Conservation (phyloP, 768 basidiomycete species). For the Mycena galericulata region DNA sequence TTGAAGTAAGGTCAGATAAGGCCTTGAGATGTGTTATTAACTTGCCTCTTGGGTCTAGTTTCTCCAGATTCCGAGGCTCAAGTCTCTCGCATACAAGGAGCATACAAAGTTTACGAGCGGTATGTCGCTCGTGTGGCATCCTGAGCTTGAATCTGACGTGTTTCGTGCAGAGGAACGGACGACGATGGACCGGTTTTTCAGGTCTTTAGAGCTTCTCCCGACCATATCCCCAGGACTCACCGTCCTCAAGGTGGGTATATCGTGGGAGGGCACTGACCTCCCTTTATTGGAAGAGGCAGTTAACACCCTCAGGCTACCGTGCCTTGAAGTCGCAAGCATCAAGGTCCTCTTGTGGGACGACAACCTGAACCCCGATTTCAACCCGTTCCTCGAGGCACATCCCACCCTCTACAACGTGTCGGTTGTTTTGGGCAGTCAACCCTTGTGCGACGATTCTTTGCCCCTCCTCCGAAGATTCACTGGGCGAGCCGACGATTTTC, state of each 20-base stretch:
- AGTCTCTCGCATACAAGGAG: slow-evolving; percentile 13
- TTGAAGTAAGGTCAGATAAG: slow-evolving; percentile 18
- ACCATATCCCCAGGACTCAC: slow-evolving; percentile 15
- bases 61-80: slow-evolving; percentile 17
- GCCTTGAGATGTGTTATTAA: slow-evolving; percentile 16
- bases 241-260: slow-evolving; percentile 3
- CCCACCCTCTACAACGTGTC: slow-evolving; percentile 9
- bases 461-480: slow-evolving; percentile 17
- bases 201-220: slow-evolving; percentile 11
- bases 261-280: not conserved
- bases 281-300: slow-evolving; percentile 7
- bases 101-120: not conserved
- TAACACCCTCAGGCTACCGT: slow-evolving; percentile 12
- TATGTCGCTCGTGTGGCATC: slow-evolving; percentile 13
- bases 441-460: slow-evolving; percentile 15
- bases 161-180: slow-evolving; percentile 13
- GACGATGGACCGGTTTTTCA: slow-evolving; percentile 10
- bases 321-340: slow-evolving; percentile 19
- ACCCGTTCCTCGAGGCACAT: slow-evolving; percentile 18
- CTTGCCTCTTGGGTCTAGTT: slow-evolving; percentile 16
- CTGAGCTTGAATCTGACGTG: slow-evolving; percentile 17
- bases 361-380: slow-evolving; percentile 12
- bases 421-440: not conserved
- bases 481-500: slow-evolving; percentile 16
- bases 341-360: not conserved